These are phyloP conservation scores for Diplodia sapinea DNA, from an alignment of 2,329 filamentous ascomycete genomes.

Conservation along the genomic window DNA sequence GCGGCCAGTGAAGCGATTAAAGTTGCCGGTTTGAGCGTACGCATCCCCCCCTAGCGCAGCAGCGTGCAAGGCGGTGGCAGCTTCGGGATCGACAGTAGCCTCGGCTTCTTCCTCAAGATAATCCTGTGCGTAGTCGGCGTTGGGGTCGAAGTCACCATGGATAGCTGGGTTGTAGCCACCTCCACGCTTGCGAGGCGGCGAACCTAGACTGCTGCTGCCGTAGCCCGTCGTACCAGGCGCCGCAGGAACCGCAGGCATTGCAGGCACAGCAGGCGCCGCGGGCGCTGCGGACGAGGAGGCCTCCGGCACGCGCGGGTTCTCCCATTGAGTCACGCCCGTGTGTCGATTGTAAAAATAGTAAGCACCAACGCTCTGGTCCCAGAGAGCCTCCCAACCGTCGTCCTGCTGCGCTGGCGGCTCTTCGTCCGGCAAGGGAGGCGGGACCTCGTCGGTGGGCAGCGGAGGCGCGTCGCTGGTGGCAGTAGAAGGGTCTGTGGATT, in stretches of 20 bases:
- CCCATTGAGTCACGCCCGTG: conserved; percentile 78
- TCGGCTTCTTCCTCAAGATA: conserved; percentile 48
- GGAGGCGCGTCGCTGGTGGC: conserved; percentile 10
- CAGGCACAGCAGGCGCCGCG: conserved; percentile 20
- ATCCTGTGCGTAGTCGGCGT: conserved; percentile 80
- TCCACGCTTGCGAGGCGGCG: conserved; percentile 46
- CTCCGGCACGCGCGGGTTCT: conserved; percentile 77
- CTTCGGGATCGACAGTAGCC: conserved; percentile 32
- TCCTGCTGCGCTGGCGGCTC: conserved; percentile 50
- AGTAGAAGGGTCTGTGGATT: not conserved
- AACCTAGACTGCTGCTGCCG: conserved; percentile 38
- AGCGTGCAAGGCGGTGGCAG: conserved; percentile 36
- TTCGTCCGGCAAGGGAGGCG: conserved; percentile 35
- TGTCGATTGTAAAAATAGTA: conserved; percentile 89
- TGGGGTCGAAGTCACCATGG: conserved; percentile 95
- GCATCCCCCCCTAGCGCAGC: conserved; percentile 43
- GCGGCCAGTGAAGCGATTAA: conserved; percentile 88
- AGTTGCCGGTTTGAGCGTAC: conserved; percentile 74
- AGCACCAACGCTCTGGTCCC: conserved; percentile 70
- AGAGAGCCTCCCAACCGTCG: conserved; percentile 81
- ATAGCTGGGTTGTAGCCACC: conserved; percentile 95
- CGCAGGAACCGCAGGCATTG: conserved; percentile 24
- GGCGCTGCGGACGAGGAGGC: conserved; percentile 37
- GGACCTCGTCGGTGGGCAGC: conserved; percentile 28
- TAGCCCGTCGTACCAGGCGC: conserved; percentile 41